These are phyloP conservation scores for Spiraea crenata DNA, from an alignment of 331 rosid species.

Conservation along the genomic window DNA sequence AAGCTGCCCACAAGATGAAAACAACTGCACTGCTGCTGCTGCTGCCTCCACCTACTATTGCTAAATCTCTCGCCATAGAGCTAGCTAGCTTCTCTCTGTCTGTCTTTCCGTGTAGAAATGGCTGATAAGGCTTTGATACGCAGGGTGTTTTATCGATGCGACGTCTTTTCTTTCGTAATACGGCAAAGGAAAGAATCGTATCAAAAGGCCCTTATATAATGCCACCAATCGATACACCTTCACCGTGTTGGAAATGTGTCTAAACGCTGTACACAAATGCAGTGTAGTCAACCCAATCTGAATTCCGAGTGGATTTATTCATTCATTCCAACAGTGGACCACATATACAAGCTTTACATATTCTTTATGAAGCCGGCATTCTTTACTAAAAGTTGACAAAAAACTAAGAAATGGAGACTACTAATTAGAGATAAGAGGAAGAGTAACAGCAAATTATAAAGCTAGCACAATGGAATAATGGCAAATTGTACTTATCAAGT, in stretches of 20 bases:
- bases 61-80: neutral
- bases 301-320: too few relatives aligned
- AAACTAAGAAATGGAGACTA: too few relatives aligned
- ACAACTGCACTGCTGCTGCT: conserved; percentile 18
- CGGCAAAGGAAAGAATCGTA: too few relatives aligned
- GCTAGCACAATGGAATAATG: neutral
- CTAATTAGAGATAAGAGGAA: too few relatives aligned
- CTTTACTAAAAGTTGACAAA: neutral
- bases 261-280: too few relatives aligned
- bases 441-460: too few relatives aligned
- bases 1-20: conserved; percentile 41
- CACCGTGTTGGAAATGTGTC: neutral
- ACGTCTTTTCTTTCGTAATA: neutral
- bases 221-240: neutral
- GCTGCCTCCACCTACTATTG: neutral
- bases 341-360: too few relatives aligned
- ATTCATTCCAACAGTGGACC: too few relatives aligned
- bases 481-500: neutral
- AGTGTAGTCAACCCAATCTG: too few relatives aligned
- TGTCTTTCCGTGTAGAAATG: conserved; percentile 1
- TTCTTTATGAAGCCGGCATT: neutral
- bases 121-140: neutral
- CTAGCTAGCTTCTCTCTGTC: neutral
- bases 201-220: neutral
- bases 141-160: neutral